A percentile compares a stretch with the other conserved stretches of the same genome.
Conservation (phyloP, 768 basidiomycete genomes). For the Gloeostereum incarnatum region DNA sequence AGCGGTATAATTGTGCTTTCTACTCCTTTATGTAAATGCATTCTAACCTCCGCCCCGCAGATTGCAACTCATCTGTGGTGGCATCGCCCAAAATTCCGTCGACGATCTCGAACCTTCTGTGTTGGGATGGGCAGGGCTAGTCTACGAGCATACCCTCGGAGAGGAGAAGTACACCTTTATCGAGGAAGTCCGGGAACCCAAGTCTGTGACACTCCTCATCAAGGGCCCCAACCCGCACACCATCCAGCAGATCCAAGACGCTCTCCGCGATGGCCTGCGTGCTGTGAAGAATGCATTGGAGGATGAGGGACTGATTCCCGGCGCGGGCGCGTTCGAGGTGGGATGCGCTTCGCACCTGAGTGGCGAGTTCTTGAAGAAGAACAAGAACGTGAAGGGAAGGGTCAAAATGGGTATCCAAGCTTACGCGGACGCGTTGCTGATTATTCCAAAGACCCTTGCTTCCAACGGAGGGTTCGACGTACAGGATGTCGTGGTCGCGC, state of each 20-base stretch:
- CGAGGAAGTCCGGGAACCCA: slow-evolving; percentile 93
- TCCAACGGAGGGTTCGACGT: slow-evolving; percentile 97
- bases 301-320: slow-evolving; percentile 81
- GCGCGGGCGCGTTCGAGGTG: slow-evolving; percentile 97
- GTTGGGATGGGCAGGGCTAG: slow-evolving; percentile 95
- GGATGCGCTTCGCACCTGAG: slow-evolving; percentile 82
- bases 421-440: slow-evolving; percentile 87
- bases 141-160: slow-evolving; percentile 97
- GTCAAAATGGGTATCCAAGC: slow-evolving; percentile 97
- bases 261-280: slow-evolving; percentile 92
- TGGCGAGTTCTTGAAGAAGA: slow-evolving; percentile 64
- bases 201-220: slow-evolving; percentile 91
- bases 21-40: neutral
- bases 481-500: slow-evolving; percentile 84
- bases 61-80: slow-evolving; percentile 89
- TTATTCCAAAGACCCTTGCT: slow-evolving; percentile 95
- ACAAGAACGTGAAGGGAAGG: slow-evolving; percentile 85
- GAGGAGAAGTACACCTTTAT: slow-evolving; percentile 99
- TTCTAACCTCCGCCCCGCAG: slow-evolving; percentile 29
- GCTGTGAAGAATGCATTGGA: slow-evolving; percentile 96
- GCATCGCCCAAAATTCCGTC: slow-evolving; percentile 94
- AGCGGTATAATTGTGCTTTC: slow-evolving; percentile 57
- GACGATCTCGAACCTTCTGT: slow-evolving; percentile 89
- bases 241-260: slow-evolving; percentile 94
- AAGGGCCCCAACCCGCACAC: slow-evolving; percentile 98